Conservation (phyloP, 768 basidiomycete species). For the Collybia sordida region DNA sequence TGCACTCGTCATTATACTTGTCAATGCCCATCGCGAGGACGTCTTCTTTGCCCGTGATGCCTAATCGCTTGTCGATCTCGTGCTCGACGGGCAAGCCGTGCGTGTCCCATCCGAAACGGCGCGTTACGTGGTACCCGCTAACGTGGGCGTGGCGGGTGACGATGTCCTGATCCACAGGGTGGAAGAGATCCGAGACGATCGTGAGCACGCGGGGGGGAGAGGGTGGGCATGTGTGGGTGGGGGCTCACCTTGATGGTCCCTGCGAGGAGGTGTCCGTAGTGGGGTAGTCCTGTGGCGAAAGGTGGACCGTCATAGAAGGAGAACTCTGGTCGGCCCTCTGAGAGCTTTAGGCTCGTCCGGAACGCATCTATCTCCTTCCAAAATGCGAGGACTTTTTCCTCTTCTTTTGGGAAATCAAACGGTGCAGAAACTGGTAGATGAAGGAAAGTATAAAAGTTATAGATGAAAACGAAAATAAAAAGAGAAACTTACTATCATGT, state of each 20-base stretch:
- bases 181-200: background rate
- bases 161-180: constrained; percentile 69
- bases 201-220: background rate
- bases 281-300: constrained; percentile 95
- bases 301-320: constrained; percentile 98
- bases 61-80: constrained; percentile 96
- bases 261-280: constrained; percentile 92
- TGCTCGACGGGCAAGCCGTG: constrained; percentile 99
- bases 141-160: constrained; percentile 95
- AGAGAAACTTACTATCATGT: constrained; percentile 64
- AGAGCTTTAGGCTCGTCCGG: constrained; percentile 88
- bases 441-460: constrained; percentile 1
- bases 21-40: constrained; percentile 95
- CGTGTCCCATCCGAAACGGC: constrained; percentile 98
- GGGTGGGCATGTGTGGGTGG: background rate
- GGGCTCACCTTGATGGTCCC: constrained; percentile 83
- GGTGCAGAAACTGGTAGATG: constrained; percentile 57
- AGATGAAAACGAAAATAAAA: constrained; percentile 5
- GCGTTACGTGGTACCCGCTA: constrained; percentile 87
- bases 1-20: constrained; percentile 96
- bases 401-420: constrained; percentile 87
- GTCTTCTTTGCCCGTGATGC: constrained; percentile 90
- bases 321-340: constrained; percentile 86
- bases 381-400: constrained; percentile 85
- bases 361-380: constrained; percentile 99